Base-by-base conservation (phyloP, 208 protist species). In the Acanthamoeba lenticulata region DNA sequence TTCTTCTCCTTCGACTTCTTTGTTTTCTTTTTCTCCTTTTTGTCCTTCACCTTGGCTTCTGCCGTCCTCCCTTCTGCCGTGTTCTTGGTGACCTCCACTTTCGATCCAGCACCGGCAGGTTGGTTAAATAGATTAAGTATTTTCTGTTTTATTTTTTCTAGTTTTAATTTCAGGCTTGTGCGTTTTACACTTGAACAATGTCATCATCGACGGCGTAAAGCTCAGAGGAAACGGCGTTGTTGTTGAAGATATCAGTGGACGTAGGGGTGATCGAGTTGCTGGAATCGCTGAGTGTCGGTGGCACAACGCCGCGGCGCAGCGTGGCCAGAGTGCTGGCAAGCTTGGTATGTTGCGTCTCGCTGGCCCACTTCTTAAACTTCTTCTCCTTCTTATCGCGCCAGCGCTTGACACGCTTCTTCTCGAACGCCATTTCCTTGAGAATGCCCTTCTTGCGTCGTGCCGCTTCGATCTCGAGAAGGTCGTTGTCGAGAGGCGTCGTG, bases 321-420 rank as follows among this genome's bases (percentile, higher is more conserved):
- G 65, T 74, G 65, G 21, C 65, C 65, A 74, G 32, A 27, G 55
- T 27, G 24, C 21, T n/a, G 55, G 21, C 29, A 27, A 62, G 4
- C 32, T 24, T 3, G 19, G 65, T 34, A 9, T 74, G 65, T 11
- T 11, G 7, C 34, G 65, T 32, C 65, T 74, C 65, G 34, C 13
- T n/a, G 13, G 9, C 36, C 65, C 65, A 74, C 65, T 34, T 74
- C 34, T 74, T 7, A 32, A 38, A 42, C 65, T 34, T 42, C 36
- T 74, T 34, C 34, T 40, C n/a, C 65, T 74, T 74, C 32, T 74
- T 74, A 17, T 74, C 65, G 65, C 65, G 65, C 65, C 65, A 74
- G 29, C 65, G 27, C 65, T 74, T 74, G 65, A 74, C 65, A 32
- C 65, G 65, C 65, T 74, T 42, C 65, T 74, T 74, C 65, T 74